Evolutionary conservation across 495 filamentous ascomycete species (phyloP).

Genomic region (Lepidopterella palustris): DNA sequence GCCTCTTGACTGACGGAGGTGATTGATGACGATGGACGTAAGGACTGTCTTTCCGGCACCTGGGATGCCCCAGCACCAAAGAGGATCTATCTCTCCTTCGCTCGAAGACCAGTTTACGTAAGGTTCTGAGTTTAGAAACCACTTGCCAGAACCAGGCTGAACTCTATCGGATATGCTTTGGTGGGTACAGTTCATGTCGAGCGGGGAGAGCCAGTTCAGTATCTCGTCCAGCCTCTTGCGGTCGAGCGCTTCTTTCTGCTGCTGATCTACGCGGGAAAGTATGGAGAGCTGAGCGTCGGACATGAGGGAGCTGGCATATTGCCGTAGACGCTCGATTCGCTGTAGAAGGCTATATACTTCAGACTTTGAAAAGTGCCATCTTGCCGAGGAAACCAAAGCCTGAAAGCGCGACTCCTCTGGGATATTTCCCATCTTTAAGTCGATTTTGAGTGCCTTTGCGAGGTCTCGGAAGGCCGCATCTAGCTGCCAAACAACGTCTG

Average conservation of each 20-base stretch:
- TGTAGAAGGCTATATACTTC: constrained; percentile 8
- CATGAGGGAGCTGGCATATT: constrained; percentile 7
- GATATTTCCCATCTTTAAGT: not conserved
- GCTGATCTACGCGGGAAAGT: not conserved
- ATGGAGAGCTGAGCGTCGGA: not conserved
- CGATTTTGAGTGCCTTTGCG: constrained; percentile 1
- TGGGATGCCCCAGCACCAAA: constrained; percentile 18
- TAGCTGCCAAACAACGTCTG: constrained; percentile 10
- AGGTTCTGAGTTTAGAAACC: constrained; percentile 7
- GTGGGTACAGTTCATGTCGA: constrained; percentile 1
- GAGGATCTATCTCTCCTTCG: not conserved
- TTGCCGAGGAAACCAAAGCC: not conserved
- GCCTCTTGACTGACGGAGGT: constrained; percentile 2
- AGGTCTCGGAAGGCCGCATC: constrained; percentile 12
- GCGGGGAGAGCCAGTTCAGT: constrained; percentile 12
- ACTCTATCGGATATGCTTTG: constrained; percentile 3
- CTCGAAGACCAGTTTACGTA: not conserved
- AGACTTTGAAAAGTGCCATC: constrained; percentile 10
- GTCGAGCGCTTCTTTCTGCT: not conserved
- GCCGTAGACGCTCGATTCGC: constrained; percentile 11
- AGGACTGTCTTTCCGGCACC: constrained; percentile 20
- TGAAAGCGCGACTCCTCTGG: constrained; percentile 6
- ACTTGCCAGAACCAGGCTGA: constrained; percentile 9
- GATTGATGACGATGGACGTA: constrained; percentile 10
- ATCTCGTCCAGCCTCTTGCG: not conserved